phyloP scores from a whole-genome alignment of 192 early-diverging fungal species.

The Rhizophagus prolifer region DNA sequence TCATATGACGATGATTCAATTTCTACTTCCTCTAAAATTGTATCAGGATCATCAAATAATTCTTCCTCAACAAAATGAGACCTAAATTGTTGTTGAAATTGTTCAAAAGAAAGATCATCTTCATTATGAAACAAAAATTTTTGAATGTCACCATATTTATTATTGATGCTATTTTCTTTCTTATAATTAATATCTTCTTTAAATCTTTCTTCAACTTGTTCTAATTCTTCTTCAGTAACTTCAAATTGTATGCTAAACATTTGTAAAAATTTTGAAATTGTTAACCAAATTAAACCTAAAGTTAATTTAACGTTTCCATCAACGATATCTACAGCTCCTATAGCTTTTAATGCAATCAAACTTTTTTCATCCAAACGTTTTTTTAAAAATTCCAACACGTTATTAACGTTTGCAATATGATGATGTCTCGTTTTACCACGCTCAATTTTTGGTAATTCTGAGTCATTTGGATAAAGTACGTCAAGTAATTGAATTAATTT shows the following conservation, averaged over 20 bases:
- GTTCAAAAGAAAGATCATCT: not conserved
- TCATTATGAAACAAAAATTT: not conserved
- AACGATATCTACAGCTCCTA: constrained; percentile 27
- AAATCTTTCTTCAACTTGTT: constrained; percentile 1
- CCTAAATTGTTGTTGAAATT: not conserved
- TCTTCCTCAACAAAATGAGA: not conserved
- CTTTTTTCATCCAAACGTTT: constrained; percentile 9
- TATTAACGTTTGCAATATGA: constrained; percentile 28
- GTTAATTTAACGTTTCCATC: constrained; percentile 31
- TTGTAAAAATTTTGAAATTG: constrained; percentile 23
- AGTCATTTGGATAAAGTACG: not conserved
- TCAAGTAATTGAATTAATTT: constrained; percentile 22
- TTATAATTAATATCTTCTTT: not conserved
- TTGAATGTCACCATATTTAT: not conserved
- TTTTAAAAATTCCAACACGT: constrained; percentile 19
- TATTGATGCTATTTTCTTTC: not conserved
- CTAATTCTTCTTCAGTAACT: constrained; percentile 1
- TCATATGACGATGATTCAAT: not conserved
- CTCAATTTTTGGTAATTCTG: constrained; percentile 23
- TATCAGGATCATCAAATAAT: not conserved
- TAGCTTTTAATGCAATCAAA: constrained; percentile 23
- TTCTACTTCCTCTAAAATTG: not conserved
- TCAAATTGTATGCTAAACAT: constrained; percentile 4
- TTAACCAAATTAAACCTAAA: constrained; percentile 25
- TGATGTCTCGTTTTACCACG: constrained; percentile 30